Evolutionary conservation across 108 stramenopile species (phyloP), one percentile per base, ranked within the genome.

Genomic region (Thalassiosira profunda): DNA sequence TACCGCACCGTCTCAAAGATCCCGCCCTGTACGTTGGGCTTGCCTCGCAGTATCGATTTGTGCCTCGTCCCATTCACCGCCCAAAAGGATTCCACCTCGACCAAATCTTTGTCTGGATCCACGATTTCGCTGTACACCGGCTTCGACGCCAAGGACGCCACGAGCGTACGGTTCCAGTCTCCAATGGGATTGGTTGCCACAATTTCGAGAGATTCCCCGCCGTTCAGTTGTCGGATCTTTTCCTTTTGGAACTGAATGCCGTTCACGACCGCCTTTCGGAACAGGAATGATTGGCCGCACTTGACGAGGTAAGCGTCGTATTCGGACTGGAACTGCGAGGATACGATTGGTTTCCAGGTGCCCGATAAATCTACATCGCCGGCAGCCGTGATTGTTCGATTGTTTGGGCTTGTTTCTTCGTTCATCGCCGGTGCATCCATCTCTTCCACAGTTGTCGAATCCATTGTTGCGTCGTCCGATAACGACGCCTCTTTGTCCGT

Each of bases 71-170:
- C 81, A 33, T 61, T 42, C 1, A 68, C 52, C 68, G 77, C 81
- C 81, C 81, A 82, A 72, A 71, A 78, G 2, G 76, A 49, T 61
- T 82, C 81, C 14, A 82, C 65, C 28, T 77, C 20, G 28, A 82
- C 81, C 48, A 26, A 35, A 44, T 82, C 81, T n/a, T 55, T 42
- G 38, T 82, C 81, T 0, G 81, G 76, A 68, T 78, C 76, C 25
- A 40, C 31, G 28, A 82, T 63, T 12, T 31, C 59, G 21, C 52
- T 31, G 58, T 76, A 26, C 1, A 72, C 0, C 7, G 75, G 74
- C 28, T 36, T 37, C 0, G 44, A 18, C 2, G 15, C 18, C 24
- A 51, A 61, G 30, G 71, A 74, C 2, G 65, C 35, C 12, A 63
- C 38, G 15, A 82, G 53, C 8, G 81, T 70, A 28, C 81, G 72